Conservation (phyloP, 768 basidiomycete genomes). For the Strobilomyces confusus region DNA sequence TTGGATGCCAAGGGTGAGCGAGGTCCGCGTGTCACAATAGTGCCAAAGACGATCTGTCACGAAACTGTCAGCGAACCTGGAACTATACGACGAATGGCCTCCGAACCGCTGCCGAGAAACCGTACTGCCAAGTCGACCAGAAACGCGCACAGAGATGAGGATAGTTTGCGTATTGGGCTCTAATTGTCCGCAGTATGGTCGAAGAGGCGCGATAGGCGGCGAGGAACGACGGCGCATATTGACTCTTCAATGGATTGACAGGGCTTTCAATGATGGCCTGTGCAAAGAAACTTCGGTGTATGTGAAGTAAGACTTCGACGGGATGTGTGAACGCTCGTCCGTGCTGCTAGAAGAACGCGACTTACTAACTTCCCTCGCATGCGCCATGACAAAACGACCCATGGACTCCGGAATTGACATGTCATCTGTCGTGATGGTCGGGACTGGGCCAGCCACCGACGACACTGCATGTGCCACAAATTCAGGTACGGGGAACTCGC, state of each 20-base stretch:
- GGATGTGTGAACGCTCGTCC: constrained; percentile 1
- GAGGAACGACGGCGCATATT: constrained; percentile 61
- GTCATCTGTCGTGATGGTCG: constrained; percentile 12
- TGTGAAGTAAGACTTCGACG: constrained; percentile 51
- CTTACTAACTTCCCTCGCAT: constrained; percentile 36
- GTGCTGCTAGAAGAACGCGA: background rate
- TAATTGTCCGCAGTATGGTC: constrained; percentile 50
- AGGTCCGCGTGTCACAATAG: constrained; percentile 73
- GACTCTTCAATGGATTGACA: constrained; percentile 59
- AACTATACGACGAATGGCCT: background rate
- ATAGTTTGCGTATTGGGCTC: constrained; percentile 43
- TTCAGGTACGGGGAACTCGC: constrained; percentile 58
- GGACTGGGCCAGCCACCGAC: constrained; percentile 26
- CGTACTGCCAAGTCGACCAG: constrained; percentile 63
- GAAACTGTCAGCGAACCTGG: constrained; percentile 1
- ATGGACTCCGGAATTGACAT: constrained; percentile 29
- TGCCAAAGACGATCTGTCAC: constrained; percentile 68
- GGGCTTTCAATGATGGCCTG: constrained; percentile 69
- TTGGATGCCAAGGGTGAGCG: constrained; percentile 60
- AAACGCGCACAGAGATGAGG: constrained; percentile 51
- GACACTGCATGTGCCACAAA: constrained; percentile 37
- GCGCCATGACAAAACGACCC: constrained; percentile 36
- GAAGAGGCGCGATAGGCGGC: constrained; percentile 57
- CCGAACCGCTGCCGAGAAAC: constrained; percentile 51
- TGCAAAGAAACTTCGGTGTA: constrained; percentile 67